Percentiles rank a stretch among this genome's conserved stretches.
phyloP scores from a whole-genome alignment of 805 yeast species.

The Barnettozyma vustinii region DNA sequence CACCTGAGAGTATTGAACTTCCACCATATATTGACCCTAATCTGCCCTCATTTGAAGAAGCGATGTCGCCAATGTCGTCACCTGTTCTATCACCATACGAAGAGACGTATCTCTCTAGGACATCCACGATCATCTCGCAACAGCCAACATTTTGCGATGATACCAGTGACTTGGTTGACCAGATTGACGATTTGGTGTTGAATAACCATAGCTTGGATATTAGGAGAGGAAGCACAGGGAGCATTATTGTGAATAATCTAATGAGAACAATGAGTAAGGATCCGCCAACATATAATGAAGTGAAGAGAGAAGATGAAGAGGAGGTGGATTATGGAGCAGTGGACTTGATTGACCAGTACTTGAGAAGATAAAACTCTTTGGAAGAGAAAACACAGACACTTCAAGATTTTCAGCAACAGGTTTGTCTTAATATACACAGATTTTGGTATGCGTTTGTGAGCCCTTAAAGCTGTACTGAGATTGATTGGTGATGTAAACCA shows the following conservation, averaged over 20 bases:
- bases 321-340: slow-evolving; percentile 11
- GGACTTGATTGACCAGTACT: slow-evolving; percentile 19
- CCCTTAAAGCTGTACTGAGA: background rate
- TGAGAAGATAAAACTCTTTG: background rate
- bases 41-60: slow-evolving; percentile 65
- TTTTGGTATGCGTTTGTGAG: too few species aligned
- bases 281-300: slow-evolving; percentile 34
- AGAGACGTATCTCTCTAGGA: slow-evolving; percentile 20
- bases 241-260: slow-evolving; percentile 2
- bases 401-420: too few species aligned
- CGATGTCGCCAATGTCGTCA: slow-evolving; percentile 36
- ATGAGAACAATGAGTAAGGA: slow-evolving; percentile 6
- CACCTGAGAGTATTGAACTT: slow-evolving; percentile 31
- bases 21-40: slow-evolving; percentile 31
- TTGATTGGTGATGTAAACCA: background rate
- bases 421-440: background rate
- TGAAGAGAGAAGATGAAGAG: background rate
- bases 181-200: slow-evolving; percentile 5
- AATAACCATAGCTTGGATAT: slow-evolving; percentile 1
- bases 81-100: slow-evolving; percentile 14
- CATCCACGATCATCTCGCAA: slow-evolving; percentile 13
- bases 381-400: background rate
- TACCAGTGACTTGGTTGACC: slow-evolving; percentile 20
- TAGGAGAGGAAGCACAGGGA: slow-evolving; percentile 7
- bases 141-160: slow-evolving; percentile 10